phyloP scores from a whole-genome alignment of 208 protist genomes.

The Trypanosoma scelopori region DNA sequence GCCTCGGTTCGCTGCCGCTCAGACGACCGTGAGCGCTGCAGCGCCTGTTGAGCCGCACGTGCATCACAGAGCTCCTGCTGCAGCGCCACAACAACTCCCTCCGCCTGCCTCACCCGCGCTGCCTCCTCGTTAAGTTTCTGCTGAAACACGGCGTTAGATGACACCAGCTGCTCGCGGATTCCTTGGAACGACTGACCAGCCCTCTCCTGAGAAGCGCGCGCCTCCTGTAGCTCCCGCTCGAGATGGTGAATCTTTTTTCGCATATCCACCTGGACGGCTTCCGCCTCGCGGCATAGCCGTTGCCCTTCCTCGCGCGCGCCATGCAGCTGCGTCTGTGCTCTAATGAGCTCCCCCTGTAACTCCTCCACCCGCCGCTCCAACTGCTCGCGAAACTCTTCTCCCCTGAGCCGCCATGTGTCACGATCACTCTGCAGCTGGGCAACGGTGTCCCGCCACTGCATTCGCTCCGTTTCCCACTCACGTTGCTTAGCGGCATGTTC shows the following conservation, averaged over 20 bases:
- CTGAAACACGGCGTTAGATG: constrained; percentile 25
- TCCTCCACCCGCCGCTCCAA: constrained; percentile 24
- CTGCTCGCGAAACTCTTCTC: constrained; percentile 5
- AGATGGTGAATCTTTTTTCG: constrained; percentile 14
- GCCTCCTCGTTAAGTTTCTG: constrained; percentile 28
- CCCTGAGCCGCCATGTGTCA: neutral
- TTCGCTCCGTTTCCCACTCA: constrained; percentile 20
- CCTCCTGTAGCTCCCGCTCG: constrained; percentile 19
- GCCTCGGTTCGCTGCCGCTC: constrained; percentile 13
- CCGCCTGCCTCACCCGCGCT: constrained; percentile 20
- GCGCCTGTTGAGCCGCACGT: constrained; percentile 8
- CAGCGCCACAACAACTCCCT: constrained; percentile 23
- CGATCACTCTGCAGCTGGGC: constrained; percentile 8
- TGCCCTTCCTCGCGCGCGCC: constrained; percentile 4
- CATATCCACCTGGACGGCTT: neutral
- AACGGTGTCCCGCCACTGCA: constrained; percentile 20
- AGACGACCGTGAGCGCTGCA: constrained; percentile 9
- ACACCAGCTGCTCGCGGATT: constrained; percentile 26
- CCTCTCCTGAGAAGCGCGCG: constrained; percentile 9
- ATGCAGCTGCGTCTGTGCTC: constrained; percentile 3
- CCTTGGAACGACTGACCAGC: constrained; percentile 5
- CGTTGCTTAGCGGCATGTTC: constrained; percentile 13
- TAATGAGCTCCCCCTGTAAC: constrained; percentile 10
- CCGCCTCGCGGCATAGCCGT: constrained; percentile 13
- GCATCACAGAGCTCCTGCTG: constrained; percentile 22